Evolutionary conservation across 441 rosid species (phyloP).

Genomic region (Erysimum pusillum): DNA sequence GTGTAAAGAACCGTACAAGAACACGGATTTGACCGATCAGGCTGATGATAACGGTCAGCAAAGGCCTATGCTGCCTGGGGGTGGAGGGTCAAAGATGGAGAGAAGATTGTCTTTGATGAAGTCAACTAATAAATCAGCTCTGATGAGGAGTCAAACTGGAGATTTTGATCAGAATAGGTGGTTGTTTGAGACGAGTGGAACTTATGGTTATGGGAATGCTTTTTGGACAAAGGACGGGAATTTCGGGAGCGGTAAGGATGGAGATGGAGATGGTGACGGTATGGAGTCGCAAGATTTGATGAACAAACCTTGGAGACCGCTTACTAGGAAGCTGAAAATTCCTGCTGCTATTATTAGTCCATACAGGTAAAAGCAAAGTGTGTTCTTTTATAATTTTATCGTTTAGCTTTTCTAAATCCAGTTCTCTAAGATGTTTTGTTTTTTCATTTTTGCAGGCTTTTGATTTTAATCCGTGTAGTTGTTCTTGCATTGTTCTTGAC

Average conservation of each 20-base stretch:
- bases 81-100: conserved; percentile 77
- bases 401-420: background rate
- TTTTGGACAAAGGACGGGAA: conserved; percentile 90
- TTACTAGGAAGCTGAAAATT: conserved; percentile 84
- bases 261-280: conserved; percentile 62
- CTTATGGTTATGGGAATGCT: conserved; percentile 94
- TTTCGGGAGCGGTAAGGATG: conserved; percentile 62
- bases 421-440: background rate
- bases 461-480: conserved; percentile 68
- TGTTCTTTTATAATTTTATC: background rate
- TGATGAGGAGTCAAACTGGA: conserved; percentile 91
- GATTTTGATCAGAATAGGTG: conserved; percentile 93
- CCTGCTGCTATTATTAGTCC: conserved; percentile 94
- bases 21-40: conserved; percentile 70
- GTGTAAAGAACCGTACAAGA: conserved; percentile 85
- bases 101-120: conserved; percentile 91
- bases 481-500: conserved; percentile 75
- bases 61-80: conserved; percentile 71
- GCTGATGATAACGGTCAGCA: conserved; percentile 63
- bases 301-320: conserved; percentile 94
- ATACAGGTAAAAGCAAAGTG: conserved; percentile 56
- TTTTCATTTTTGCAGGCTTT: conserved; percentile 63
- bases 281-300: conserved; percentile 75
- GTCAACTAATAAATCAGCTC: conserved; percentile 74
- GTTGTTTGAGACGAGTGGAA: conserved; percentile 87